Base-by-base conservation (phyloP, 2,329 filamentous ascomycete genomes). In the Trichophyton verrucosum region DNA sequence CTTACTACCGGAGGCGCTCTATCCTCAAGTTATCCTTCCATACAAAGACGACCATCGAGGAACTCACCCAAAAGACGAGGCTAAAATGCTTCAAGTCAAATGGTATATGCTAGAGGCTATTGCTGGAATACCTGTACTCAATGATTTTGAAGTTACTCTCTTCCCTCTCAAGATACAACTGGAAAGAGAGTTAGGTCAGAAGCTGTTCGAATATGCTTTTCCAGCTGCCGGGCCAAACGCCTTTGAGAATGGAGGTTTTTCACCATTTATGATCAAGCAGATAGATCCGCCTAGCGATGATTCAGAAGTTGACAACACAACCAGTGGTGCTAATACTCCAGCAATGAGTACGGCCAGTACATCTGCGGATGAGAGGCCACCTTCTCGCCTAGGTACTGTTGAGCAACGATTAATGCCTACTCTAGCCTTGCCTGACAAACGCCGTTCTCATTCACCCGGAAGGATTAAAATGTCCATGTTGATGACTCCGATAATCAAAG, bases 21-120 rank as follows among this genome's bases (percentile, higher is more conserved):
- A 99, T 70, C 94, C 94, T 0, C 88, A 95, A 71, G 97, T 99
- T 81, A 90, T 99, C 63, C 87, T 88, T 15, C 91, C 94, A 0
- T 97, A 95, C 69, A 77, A 87, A 22, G 88, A 95, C 63, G 81
- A 83, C 59, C 81, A 84, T 40, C 71, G 71, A 74, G 82, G 72
- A 70, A 78, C 65, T 68, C 77, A 71, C 65, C 78, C 80, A 36
- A 80, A 83, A 53, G 74, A 80, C n/a, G 76, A 80, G 59, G 84
- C 87, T 63, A 89, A 91, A 69, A 97, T 97, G 87, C 82, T 99
- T 58, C 85, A 87, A 38, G 89, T 99, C 11, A 94, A 95, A 71
- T 99, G 95, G 90, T 86, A 96, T 71, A 96, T 96, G 90, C 81
- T 99, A 3, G 94, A 99, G 75, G 91, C 94, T 6, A 96, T 99